Evolutionary conservation across 148 eudicot genomes (phyloP).

Genomic region (Camellia japonica): DNA sequence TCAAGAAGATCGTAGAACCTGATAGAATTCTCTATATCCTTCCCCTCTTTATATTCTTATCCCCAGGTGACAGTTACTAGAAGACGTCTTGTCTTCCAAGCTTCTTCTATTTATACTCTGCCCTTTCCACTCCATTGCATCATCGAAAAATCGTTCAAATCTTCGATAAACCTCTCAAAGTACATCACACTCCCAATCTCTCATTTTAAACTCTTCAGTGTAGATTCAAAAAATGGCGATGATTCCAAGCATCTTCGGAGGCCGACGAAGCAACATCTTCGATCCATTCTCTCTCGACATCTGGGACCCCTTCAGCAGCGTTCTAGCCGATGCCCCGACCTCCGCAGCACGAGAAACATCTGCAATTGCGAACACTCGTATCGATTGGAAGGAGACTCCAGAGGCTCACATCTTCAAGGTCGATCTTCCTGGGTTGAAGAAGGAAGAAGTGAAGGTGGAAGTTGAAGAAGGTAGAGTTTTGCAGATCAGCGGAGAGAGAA

Average conservation of each 20-base stretch:
- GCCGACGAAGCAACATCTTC: neutral
- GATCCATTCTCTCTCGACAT: slow-evolving; percentile 8
- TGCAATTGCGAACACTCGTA: neutral
- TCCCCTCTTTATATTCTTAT: too few relatives aligned
- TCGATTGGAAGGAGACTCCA: slow-evolving; percentile 16
- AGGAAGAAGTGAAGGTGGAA: slow-evolving; percentile 6
- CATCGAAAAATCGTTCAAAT: neutral
- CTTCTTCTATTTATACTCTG: too few relatives aligned
- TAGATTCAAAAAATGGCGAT: neutral
- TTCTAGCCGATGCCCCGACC: neutral
- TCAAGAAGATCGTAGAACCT: too few relatives aligned
- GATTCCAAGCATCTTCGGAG: slow-evolving; percentile 13
- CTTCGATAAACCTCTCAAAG: too few relatives aligned
- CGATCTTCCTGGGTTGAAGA: slow-evolving; percentile 1
- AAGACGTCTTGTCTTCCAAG: too few relatives aligned
- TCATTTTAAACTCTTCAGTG: neutral
- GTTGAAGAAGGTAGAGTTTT: neutral
- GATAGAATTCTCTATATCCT: too few relatives aligned
- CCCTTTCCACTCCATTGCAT: too few relatives aligned
- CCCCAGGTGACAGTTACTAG: too few relatives aligned
- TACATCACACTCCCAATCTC: too few relatives aligned
- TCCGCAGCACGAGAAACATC: neutral
- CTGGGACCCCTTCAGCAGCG: neutral
- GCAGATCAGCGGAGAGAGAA: slow-evolving; percentile 8
- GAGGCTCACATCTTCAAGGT: slow-evolving; percentile 12